Percentiles rank a stretch among this genome's conserved stretches.
Conservation (phyloP, 495 filamentous ascomycete genomes). For the Pseudomonodictys pantanalensis region DNA sequence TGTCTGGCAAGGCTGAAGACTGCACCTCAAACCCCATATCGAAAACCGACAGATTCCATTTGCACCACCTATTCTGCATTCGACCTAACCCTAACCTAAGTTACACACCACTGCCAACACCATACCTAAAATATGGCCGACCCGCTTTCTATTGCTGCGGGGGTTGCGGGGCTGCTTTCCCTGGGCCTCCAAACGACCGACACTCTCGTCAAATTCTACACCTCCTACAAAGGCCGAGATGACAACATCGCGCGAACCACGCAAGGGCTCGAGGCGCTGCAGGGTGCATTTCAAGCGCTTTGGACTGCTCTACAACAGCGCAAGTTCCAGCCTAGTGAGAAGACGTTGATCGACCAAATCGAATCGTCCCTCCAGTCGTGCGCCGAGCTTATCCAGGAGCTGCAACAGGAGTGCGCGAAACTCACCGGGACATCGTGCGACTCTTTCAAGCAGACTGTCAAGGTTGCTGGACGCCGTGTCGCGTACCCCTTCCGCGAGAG, state of each 20-base stretch:
- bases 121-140: slow-evolving; percentile 10
- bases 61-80: not conserved
- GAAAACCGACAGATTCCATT: not conserved
- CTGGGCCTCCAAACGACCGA: slow-evolving; percentile 14
- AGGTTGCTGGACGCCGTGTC: not conserved
- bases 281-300: slow-evolving; percentile 1
- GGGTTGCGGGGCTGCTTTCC: slow-evolving; percentile 14
- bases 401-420: slow-evolving; percentile 34
- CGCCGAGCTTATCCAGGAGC: slow-evolving; percentile 36
- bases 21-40: not conserved
- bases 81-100: not conserved
- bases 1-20: not conserved
- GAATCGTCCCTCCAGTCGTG: slow-evolving; percentile 28
- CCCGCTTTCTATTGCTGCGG: slow-evolving; percentile 10
- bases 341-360: slow-evolving; percentile 1
- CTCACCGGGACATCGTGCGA: not conserved
- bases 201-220: slow-evolving; percentile 20
- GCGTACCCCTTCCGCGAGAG: slow-evolving; percentile 6
- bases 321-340: slow-evolving; percentile 16
- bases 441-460: not conserved
- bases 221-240: slow-evolving; percentile 9
- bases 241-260: slow-evolving; percentile 8
- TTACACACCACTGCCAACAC: not conserved
- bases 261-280: slow-evolving; percentile 6
- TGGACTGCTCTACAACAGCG: slow-evolving; percentile 2